Evolutionary conservation across 441 rosid genomes (phyloP).

Genomic region (Theobroma grandiflorum): DNA sequence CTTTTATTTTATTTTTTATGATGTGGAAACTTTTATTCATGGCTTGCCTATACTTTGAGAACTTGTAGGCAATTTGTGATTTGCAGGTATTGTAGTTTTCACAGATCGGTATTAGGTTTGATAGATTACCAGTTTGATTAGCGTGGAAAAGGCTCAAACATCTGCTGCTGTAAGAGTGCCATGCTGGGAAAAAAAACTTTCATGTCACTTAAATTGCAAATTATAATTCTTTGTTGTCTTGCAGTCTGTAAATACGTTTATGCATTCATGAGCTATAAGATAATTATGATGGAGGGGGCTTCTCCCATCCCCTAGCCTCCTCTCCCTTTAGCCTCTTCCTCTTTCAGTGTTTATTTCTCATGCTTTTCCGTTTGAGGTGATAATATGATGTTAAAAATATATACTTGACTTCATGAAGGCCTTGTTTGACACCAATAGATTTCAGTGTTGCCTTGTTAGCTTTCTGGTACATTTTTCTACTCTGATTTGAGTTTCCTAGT

Average conservation of each 20-base stretch:
- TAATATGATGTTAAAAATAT: not conserved
- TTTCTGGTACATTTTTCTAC: slow-evolving; percentile 11
- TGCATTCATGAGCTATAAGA: slow-evolving; percentile 1
- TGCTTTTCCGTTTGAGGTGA: not conserved
- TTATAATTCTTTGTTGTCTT: not conserved
- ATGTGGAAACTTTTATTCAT: not conserved
- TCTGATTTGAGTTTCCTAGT: slow-evolving; percentile 10
- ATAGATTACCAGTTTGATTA: slow-evolving; percentile 6
- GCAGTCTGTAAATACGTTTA: not conserved
- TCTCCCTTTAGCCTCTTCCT: not conserved
- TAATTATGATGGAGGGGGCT: not conserved
- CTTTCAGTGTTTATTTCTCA: not conserved
- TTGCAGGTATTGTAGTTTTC: not conserved
- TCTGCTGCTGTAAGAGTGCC: not conserved
- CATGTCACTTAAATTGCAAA: not conserved
- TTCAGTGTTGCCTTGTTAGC: slow-evolving; percentile 11
- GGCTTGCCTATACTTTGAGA: not conserved
- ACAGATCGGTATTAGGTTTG: not conserved
- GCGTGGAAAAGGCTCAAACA: not conserved
- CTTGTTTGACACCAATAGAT: slow-evolving; percentile 12
- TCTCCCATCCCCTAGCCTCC: not conserved
- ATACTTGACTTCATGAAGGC: not conserved
- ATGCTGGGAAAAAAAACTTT: not conserved
- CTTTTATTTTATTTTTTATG: not conserved
- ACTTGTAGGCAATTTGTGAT: not conserved